phyloP scores from a whole-genome alignment of 1,284 basidiomycete species.

The Hortiboletus rubellus region DNA sequence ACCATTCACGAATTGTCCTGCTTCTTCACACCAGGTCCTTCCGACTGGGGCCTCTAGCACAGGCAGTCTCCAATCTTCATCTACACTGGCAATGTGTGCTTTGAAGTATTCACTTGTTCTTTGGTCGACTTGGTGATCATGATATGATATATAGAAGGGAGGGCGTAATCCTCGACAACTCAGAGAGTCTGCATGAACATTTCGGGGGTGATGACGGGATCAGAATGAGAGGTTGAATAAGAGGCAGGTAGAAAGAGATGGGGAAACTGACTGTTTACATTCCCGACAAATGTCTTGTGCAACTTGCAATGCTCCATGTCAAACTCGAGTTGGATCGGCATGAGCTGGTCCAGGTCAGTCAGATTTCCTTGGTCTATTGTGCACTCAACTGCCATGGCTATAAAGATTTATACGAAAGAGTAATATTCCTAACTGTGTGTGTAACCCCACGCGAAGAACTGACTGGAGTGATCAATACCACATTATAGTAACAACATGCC shows the following conservation, averaged over 20 bases:
- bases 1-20: conserved; percentile 39
- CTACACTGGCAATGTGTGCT: conserved; percentile 55
- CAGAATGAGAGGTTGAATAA: conserved; percentile 40
- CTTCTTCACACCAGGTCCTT: conserved; percentile 34
- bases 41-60: conserved; percentile 22
- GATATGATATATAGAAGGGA: conserved; percentile 70
- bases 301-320: conserved; percentile 91
- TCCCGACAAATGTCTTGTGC: conserved; percentile 98
- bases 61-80: conserved; percentile 37
- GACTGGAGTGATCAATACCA: no score
- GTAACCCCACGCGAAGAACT: no score
- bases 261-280: conserved; percentile 71
- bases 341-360: conserved; percentile 72
- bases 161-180: conserved; percentile 84
- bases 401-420: conserved; percentile 8
- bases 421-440: conserved; percentile 33
- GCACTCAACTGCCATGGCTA: background rate
- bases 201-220: conserved; percentile 87
- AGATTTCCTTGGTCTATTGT: conserved; percentile 58
- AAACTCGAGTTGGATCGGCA: conserved; percentile 93
- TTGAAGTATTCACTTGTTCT: conserved; percentile 82
- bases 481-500: no score
- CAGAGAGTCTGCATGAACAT: conserved; percentile 81
- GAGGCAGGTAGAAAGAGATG: background rate
- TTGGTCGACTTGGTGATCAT: conserved; percentile 84